Evolutionary conservation across 208 protist species (phyloP).

Genomic region (Crithidia expoeki): DNA sequence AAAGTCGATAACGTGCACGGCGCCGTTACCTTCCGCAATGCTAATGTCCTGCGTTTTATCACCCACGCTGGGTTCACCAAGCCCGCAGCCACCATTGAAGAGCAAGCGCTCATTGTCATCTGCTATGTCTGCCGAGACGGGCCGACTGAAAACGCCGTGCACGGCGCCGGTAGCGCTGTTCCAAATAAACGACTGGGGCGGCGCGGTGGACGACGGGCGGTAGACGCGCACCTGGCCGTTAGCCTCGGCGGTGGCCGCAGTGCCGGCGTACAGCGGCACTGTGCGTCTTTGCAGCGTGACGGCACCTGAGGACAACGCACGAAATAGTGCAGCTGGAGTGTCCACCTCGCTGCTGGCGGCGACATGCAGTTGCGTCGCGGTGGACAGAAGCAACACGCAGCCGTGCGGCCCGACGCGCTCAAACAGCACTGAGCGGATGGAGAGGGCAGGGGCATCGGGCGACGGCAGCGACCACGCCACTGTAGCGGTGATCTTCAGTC

Average conservation of each 20-base stretch:
- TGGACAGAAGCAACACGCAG: conserved; percentile 27
- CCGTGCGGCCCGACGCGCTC: neutral
- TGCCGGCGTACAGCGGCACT: conserved; percentile 18
- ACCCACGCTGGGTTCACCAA: neutral
- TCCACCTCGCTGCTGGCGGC: conserved; percentile 15
- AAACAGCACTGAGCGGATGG: conserved; percentile 16
- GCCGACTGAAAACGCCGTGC: conserved; percentile 54
- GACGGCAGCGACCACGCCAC: conserved; percentile 25
- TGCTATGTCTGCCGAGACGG: conserved; percentile 4
- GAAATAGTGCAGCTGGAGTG: conserved; percentile 11
- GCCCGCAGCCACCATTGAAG: conserved; percentile 9
- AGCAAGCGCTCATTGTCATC: conserved; percentile 25
- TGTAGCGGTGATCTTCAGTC: conserved; percentile 11
- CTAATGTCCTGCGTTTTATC: neutral
- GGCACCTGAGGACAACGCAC: neutral
- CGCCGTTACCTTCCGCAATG: neutral
- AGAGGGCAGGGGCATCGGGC: conserved; percentile 3
- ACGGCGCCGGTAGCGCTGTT: conserved; percentile 48
- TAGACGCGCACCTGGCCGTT: conserved; percentile 50
- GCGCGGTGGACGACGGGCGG: conserved; percentile 28
- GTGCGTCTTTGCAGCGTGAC: conserved; percentile 24
- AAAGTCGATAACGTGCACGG: conserved; percentile 28
- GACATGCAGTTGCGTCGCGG: conserved; percentile 27
- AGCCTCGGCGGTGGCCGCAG: conserved; percentile 5
- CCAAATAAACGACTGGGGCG: conserved; percentile 69